Conservation (phyloP, 176 grass and related monocot genomes). For the Rhipidocladum racemiflorum region DNA sequence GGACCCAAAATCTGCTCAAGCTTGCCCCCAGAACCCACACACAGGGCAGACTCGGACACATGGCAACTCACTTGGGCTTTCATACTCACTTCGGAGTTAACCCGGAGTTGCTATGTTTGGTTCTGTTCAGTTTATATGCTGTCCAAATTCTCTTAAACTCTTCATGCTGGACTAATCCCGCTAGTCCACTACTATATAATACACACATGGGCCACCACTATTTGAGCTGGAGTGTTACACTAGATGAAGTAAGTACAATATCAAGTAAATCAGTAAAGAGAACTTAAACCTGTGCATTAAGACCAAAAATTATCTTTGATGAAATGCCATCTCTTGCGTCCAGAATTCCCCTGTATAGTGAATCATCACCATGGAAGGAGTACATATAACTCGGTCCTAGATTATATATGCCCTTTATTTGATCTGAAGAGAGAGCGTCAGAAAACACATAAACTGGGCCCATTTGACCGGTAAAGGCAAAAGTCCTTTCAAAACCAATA, state of each 20-base stretch:
- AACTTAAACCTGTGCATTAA: conserved; percentile 85
- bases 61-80: neutral
- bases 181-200: neutral
- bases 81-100: neutral
- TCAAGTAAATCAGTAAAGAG: conserved; percentile 18
- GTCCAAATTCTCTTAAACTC: conserved; percentile 5
- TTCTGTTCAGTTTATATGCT: neutral
- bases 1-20: conserved; percentile 7
- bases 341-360: conserved; percentile 68
- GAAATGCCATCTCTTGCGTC: conserved; percentile 84
- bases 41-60: neutral
- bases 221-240: neutral
- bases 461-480: conserved; percentile 91
- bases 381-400: conserved; percentile 99
- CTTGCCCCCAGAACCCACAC: neutral
- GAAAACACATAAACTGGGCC: conserved; percentile 89
- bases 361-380: conserved; percentile 84
- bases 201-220: neutral
- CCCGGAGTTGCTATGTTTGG: neutral
- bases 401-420: conserved; percentile 86
- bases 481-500: conserved; percentile 71
- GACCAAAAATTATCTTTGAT: conserved; percentile 93
- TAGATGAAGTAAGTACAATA: conserved; percentile 24
- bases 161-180: neutral
- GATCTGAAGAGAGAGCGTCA: conserved; percentile 82